A percentile compares a stretch with the other conserved stretches of the same genome.
Evolutionary conservation across 345 rosid species (phyloP).

Genomic region (Lenwebbia sp.): DNA sequence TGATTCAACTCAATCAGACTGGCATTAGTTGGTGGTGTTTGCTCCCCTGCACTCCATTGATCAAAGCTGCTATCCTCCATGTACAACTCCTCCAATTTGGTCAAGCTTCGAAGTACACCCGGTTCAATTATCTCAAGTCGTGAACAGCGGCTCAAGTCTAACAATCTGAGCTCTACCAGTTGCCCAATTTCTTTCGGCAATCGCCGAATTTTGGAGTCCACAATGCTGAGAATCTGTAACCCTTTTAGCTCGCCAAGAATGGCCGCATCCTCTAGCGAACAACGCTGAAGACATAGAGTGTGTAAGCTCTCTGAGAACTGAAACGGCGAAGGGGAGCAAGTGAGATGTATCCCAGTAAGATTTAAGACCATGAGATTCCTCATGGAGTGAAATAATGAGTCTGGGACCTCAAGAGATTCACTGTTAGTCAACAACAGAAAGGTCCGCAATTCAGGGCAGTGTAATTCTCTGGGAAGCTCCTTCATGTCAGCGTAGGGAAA

Average conservation of each 20-base stretch:
- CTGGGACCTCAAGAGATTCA: accelerated
- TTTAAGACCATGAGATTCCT: neutral
- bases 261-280: neutral
- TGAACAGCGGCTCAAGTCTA: accelerated
- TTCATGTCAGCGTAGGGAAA: neutral
- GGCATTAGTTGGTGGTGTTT: no score
- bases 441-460: neutral
- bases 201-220: neutral
- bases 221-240: neutral
- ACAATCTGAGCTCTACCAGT: neutral
- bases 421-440: neutral
- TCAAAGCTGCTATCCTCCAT: no score
- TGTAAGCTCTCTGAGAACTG: neutral
- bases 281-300: accelerated
- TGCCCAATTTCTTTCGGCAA: neutral
- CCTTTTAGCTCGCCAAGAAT: neutral
- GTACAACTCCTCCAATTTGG: neutral
- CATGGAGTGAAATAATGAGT: neutral
- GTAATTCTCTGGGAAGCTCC: neutral
- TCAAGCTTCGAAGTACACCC: neutral
- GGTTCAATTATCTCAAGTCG: neutral
- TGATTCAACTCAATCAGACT: no score
- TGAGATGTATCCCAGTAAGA: accelerated
- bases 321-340: accelerated
- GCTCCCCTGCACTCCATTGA: no score